Conservation (phyloP, 306 rosid genomes). For the Begonia fuchsioides region DNA sequence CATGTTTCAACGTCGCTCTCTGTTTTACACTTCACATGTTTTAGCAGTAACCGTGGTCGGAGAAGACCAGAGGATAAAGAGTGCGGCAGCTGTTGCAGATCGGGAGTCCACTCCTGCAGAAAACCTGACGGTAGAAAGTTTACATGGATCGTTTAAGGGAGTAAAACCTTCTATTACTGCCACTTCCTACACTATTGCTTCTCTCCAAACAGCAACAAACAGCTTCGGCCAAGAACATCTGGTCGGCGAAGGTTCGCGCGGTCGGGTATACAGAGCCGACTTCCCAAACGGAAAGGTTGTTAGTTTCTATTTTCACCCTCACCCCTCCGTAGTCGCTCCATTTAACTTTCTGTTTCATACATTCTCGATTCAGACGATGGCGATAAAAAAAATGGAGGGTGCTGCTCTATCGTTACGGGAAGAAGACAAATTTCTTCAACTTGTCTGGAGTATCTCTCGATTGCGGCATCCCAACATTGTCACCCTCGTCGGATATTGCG, state of each 20-base stretch:
- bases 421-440: constrained; percentile 91
- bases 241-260: constrained; percentile 96
- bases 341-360: background rate
- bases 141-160: constrained; percentile 64
- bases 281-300: constrained; percentile 86
- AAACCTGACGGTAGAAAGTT: constrained; percentile 41
- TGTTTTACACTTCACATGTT: constrained; percentile 1
- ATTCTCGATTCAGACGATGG: constrained; percentile 45
- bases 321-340: background rate
- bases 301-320: background rate
- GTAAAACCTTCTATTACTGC: constrained; percentile 90
- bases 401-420: constrained; percentile 91
- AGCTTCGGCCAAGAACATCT: constrained; percentile 91
- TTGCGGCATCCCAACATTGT: constrained; percentile 85
- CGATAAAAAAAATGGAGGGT: constrained; percentile 85
- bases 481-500: constrained; percentile 77
- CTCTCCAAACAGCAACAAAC: constrained; percentile 92
- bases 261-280: constrained; percentile 91
- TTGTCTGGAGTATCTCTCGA: constrained; percentile 81
- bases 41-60: constrained; percentile 50
- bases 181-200: constrained; percentile 66
- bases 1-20: background rate
- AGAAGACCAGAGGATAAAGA: constrained; percentile 71
- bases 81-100: constrained; percentile 41
- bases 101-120: constrained; percentile 78